These are phyloP conservation scores for Termitomyces sp. DNA, from an alignment of 768 basidiomycete species.

Conservation along the genomic window DNA sequence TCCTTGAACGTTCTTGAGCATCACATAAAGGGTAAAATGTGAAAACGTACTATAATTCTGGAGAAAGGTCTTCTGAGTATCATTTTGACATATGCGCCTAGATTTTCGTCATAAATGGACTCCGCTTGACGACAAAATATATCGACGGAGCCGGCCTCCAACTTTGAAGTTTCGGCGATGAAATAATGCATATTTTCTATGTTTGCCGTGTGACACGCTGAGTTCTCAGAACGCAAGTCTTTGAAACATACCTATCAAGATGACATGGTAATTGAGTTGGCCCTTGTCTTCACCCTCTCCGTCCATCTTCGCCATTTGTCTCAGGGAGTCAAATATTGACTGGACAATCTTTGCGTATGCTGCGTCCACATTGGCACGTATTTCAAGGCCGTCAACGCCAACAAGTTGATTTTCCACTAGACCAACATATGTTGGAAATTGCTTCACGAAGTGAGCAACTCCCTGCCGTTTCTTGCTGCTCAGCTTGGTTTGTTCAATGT, in stretches of 20 bases:
- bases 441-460: slow-evolving; percentile 85
- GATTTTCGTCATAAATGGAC: slow-evolving; percentile 83
- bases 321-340: slow-evolving; percentile 87
- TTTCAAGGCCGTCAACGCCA: slow-evolving; percentile 69
- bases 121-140: slow-evolving; percentile 70
- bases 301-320: slow-evolving; percentile 94
- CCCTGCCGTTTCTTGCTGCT: slow-evolving; percentile 92
- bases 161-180: slow-evolving; percentile 70
- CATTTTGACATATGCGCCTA: slow-evolving; percentile 80
- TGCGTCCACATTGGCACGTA: slow-evolving; percentile 68
- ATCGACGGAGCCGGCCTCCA: slow-evolving; percentile 59
- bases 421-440: slow-evolving; percentile 85
- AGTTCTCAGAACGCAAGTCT: not conserved
- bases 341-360: slow-evolving; percentile 88
- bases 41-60: slow-evolving; percentile 68
- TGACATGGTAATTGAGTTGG: slow-evolving; percentile 93
- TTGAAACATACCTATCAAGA: slow-evolving; percentile 73
- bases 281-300: slow-evolving; percentile 95
- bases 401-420: slow-evolving; percentile 82
- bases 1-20: slow-evolving; percentile 47
- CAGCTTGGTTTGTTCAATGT: slow-evolving; percentile 85
- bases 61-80: slow-evolving; percentile 82
- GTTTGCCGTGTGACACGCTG: not conserved
- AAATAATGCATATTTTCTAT: slow-evolving; percentile 97
- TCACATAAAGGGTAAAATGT: not conserved